These are phyloP conservation scores for Boletus tylopilopsis DNA, from an alignment of 768 basidiomycete species.

Conservation along the genomic window DNA sequence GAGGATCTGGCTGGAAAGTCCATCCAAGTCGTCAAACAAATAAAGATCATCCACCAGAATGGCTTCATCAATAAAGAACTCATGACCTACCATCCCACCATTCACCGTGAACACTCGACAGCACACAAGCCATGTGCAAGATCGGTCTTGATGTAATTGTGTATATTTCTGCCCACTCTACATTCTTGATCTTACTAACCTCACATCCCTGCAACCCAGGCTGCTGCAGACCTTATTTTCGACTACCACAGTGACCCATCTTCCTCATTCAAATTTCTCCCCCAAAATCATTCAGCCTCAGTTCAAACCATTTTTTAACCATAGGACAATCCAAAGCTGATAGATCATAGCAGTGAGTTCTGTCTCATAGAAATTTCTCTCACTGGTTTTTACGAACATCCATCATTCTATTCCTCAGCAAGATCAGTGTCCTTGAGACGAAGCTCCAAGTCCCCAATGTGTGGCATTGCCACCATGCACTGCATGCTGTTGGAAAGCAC, in stretches of 20 bases:
- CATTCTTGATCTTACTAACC: not conserved
- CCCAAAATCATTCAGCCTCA: no score
- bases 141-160: slow-evolving; percentile 75
- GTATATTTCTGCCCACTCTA: slow-evolving; percentile 11
- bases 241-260: slow-evolving; percentile 49
- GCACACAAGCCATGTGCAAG: slow-evolving; percentile 85
- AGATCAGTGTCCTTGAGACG: slow-evolving; percentile 74
- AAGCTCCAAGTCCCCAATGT: no score
- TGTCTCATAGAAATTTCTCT: slow-evolving; percentile 95
- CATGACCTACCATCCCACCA: slow-evolving; percentile 67
- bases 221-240: slow-evolving; percentile 57
- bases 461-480: no score
- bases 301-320: slow-evolving; percentile 65
- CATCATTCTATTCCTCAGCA: slow-evolving; percentile 68
- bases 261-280: slow-evolving; percentile 44
- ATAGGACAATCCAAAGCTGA: slow-evolving; percentile 52
- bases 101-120: slow-evolving; percentile 89
- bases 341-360: slow-evolving; percentile 69
- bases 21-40: slow-evolving; percentile 97
- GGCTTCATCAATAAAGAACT: slow-evolving; percentile 82
- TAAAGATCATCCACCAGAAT: slow-evolving; percentile 97
- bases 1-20: slow-evolving; percentile 93
- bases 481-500: no score
- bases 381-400: slow-evolving; percentile 68
- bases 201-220: slow-evolving; percentile 25